Evolutionary conservation across 2,329 filamentous ascomycete genomes (phyloP).

Genomic region (Paraconiothyrium brasiliense): DNA sequence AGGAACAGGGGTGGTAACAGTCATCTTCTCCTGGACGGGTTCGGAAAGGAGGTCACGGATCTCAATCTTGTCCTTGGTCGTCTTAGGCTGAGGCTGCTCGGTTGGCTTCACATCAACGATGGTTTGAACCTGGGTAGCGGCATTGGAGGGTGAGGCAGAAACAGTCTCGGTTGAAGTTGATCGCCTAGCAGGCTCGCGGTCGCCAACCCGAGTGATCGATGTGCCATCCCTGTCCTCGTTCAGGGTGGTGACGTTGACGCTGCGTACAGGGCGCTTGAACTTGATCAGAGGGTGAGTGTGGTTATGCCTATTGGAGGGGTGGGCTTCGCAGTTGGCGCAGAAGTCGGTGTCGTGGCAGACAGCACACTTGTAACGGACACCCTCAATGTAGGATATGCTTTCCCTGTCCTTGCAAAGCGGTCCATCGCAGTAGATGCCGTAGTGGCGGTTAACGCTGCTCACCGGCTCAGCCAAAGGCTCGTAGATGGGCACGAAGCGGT

Average conservation of each 20-base stretch:
- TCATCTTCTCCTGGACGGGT: conserved; percentile 45
- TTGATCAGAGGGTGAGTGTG: conserved; percentile 97
- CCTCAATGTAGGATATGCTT: conserved; percentile 72
- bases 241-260: conserved; percentile 85
- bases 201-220: conserved; percentile 75
- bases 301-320: conserved; percentile 86
- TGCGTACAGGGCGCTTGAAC: conserved; percentile 91
- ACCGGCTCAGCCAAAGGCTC: conserved; percentile 68
- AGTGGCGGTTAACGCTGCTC: conserved; percentile 67
- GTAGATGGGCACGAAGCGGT: conserved; percentile 90
- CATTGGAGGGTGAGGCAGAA: conserved; percentile 59
- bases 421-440: conserved; percentile 93
- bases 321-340: conserved; percentile 92
- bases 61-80: conserved; percentile 50
- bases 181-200: conserved; percentile 58
- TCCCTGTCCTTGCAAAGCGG: conserved; percentile 77
- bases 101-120: conserved; percentile 67
- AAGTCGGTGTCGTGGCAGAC: conserved; percentile 96
- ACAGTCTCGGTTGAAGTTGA: conserved; percentile 61
- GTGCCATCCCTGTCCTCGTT: conserved; percentile 77
- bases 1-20: conserved; percentile 18
- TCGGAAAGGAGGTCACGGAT: conserved; percentile 51
- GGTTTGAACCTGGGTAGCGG: conserved; percentile 73
- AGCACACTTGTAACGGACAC: conserved; percentile 94
- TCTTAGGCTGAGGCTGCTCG: conserved; percentile 52